Percentiles rank a stretch among this genome's conserved stretches.
Evolutionary conservation across 73 alveolate genomes (phyloP).

Genomic region (Stentor roeselii): DNA sequence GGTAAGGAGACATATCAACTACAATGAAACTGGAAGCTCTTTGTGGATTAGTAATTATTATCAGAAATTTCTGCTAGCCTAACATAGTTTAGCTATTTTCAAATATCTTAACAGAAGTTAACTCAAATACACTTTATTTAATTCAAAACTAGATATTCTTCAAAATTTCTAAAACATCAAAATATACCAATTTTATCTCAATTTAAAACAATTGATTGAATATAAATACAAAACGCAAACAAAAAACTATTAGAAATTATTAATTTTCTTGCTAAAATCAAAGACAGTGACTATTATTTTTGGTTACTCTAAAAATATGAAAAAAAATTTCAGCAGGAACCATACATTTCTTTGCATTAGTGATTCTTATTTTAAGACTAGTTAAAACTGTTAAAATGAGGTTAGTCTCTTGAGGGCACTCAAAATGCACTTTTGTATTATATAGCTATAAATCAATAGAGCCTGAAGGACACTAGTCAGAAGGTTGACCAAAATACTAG

Average conservation of each 20-base stretch:
- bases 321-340: constrained; percentile 40
- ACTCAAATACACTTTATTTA: constrained; percentile 23
- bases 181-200: constrained; percentile 15
- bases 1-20: constrained; percentile 76
- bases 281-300: constrained; percentile 56
- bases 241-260: constrained; percentile 59
- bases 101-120: constrained; percentile 58
- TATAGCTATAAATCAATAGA: no score
- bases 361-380: constrained; percentile 72
- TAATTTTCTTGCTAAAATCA: constrained; percentile 58
- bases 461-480: no score
- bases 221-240: constrained; percentile 26
- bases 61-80: constrained; percentile 75
- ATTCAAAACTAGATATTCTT: neutral
- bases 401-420: no score
- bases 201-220: constrained; percentile 18
- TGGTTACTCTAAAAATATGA: constrained; percentile 45
- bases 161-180: constrained; percentile 13
- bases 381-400: no score
- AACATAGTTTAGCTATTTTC: constrained; percentile 67
- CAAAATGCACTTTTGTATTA: no score
- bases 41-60: constrained; percentile 60
- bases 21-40: constrained; percentile 46
- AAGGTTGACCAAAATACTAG: no score
- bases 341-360: constrained; percentile 55